Conservation (phyloP, 2,329 filamentous ascomycete genomes). For the Fusarium haematococcum region DNA sequence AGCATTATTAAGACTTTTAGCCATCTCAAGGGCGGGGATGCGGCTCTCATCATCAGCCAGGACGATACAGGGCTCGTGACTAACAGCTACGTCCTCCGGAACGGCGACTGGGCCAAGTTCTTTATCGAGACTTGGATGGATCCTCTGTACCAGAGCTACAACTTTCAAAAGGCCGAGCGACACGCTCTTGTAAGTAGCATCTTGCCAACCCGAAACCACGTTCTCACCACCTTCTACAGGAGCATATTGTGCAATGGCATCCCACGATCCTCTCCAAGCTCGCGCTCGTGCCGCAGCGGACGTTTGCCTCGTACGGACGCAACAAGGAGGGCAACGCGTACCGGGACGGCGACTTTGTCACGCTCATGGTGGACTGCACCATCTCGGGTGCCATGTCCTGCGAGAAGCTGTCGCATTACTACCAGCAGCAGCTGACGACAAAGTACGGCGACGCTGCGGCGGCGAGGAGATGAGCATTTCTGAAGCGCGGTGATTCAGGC, state of each 20-base stretch:
- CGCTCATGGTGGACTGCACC: conserved; percentile 82
- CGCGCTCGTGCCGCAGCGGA: conserved; percentile 87
- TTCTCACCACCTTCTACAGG: conserved; percentile 60
- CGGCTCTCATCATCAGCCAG: conserved; percentile 87
- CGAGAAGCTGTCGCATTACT: conserved; percentile 73
- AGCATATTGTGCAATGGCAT: conserved; percentile 95
- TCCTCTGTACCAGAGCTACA: conserved; percentile 91
- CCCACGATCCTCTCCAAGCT: conserved; percentile 93
- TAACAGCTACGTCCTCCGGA: conserved; percentile 82
- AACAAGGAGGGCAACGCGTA: conserved; percentile 72
- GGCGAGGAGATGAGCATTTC: conserved; percentile 16
- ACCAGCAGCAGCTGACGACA: conserved; percentile 60
- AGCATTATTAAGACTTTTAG: conserved; percentile 96
- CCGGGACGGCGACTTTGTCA: conserved; percentile 85
- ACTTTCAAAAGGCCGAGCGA: conserved; percentile 93
- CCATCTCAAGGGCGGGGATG: conserved; percentile 80
- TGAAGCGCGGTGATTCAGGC: conserved; percentile 28
- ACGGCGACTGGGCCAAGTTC: conserved; percentile 91
- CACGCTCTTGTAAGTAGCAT: conserved; percentile 81
- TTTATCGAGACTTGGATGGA: conserved; percentile 97
- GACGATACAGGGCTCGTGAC: conserved; percentile 83
- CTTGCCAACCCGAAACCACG: neutral
- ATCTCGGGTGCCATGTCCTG: conserved; percentile 70
- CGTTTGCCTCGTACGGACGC: conserved; percentile 81
- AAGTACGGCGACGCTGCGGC: conserved; percentile 47